Conservation (phyloP, 257 asterid species). For the Petunia secreta region DNA sequence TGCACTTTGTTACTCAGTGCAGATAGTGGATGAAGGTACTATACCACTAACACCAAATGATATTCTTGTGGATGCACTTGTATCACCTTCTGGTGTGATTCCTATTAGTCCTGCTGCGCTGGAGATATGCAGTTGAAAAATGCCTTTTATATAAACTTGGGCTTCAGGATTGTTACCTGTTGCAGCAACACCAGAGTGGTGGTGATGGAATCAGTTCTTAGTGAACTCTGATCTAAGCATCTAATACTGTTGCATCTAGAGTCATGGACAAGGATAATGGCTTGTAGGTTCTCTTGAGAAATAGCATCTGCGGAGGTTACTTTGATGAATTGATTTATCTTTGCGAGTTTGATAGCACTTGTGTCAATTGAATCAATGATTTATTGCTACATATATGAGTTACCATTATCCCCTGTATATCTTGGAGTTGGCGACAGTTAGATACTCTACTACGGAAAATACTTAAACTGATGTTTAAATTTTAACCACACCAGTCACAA, state of each 20-base stretch:
- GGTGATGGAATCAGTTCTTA: not conserved
- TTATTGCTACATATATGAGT: not conserved
- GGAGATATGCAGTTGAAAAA: slow-evolving; percentile 37
- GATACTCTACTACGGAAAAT: no score
- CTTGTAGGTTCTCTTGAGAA: slow-evolving; percentile 9
- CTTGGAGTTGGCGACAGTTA: not conserved
- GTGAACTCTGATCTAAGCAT: not conserved
- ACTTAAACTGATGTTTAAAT: no score
- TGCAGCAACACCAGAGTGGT: not conserved
- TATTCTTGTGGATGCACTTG: slow-evolving; percentile 73
- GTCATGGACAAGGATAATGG: not conserved
- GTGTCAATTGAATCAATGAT: not conserved
- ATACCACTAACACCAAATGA: slow-evolving; percentile 84
- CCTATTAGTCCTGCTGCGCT: slow-evolving; percentile 62
- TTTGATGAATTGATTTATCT: not conserved
- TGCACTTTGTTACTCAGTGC: slow-evolving; percentile 81
- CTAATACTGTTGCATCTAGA: not conserved
- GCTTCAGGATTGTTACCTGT: not conserved
- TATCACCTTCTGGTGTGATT: slow-evolving; percentile 73
- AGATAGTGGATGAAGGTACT: slow-evolving; percentile 70
- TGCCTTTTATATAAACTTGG: not conserved
- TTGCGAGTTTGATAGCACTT: not conserved
- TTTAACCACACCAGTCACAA: no score
- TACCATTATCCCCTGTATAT: not conserved
- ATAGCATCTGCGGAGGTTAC: not conserved